Evolutionary conservation across 768 basidiomycete species (phyloP).

Genomic region (Boletus rubroflammeus): DNA sequence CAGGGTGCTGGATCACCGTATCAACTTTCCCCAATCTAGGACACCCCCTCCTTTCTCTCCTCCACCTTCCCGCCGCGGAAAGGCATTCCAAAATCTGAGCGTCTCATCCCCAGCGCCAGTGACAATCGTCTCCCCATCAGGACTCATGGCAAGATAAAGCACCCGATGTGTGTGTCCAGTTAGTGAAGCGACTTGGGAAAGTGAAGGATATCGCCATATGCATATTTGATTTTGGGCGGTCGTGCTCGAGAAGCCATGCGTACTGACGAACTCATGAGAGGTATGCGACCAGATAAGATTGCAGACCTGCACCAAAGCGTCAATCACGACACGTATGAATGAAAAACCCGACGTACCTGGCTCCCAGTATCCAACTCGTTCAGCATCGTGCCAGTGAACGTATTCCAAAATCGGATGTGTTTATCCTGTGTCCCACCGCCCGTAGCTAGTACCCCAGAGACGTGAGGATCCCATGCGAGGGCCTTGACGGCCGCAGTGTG

Average conservation of each 20-base stretch:
- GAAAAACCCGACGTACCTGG: slow-evolving; percentile 52
- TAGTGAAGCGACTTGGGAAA: slow-evolving; percentile 92
- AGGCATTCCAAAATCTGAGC: slow-evolving; percentile 95
- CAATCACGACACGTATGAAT: background rate
- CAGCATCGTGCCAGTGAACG: slow-evolving; percentile 77
- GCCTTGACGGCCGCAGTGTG: slow-evolving; percentile 98
- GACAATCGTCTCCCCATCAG: slow-evolving; percentile 96
- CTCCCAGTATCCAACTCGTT: slow-evolving; percentile 91
- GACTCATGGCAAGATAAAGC: slow-evolving; percentile 94
- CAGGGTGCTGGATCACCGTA: slow-evolving; percentile 35
- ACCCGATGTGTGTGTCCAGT: slow-evolving; percentile 95
- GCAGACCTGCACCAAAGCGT: slow-evolving; percentile 65
- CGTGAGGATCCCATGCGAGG: slow-evolving; percentile 96
- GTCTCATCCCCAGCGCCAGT: slow-evolving; percentile 99
- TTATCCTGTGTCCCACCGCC: slow-evolving; percentile 99
- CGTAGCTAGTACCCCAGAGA: slow-evolving; percentile 84
- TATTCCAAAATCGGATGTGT: slow-evolving; percentile 98
- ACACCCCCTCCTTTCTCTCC: slow-evolving; percentile 37
- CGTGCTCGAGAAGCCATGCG: slow-evolving; percentile 93
- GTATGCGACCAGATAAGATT: slow-evolving; percentile 96
- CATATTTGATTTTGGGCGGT: slow-evolving; percentile 95
- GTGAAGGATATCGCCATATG: slow-evolving; percentile 90
- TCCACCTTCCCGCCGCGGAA: slow-evolving; percentile 65
- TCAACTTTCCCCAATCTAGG: slow-evolving; percentile 48
- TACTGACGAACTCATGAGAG: slow-evolving; percentile 96